phyloP scores from a whole-genome alignment of 176 grass and related monocot species.

The Tuctoria greenei region DNA sequence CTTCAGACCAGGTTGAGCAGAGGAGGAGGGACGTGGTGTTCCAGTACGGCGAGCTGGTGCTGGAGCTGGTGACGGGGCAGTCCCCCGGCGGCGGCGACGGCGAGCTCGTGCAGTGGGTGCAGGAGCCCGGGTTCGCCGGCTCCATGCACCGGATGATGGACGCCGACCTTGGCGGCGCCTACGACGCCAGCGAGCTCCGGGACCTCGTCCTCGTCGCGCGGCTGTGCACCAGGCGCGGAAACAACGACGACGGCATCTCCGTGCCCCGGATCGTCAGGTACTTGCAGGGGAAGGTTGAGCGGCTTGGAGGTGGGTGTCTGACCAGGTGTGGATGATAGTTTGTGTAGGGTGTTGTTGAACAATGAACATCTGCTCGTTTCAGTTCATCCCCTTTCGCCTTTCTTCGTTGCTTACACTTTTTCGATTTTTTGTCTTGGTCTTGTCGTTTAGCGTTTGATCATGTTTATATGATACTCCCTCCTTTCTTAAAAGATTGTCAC shows the following conservation, averaged over 20 bases:
- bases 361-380: not conserved
- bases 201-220: constrained; percentile 74
- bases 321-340: constrained; percentile 20
- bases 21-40: constrained; percentile 58
- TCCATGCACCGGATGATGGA: constrained; percentile 90
- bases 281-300: constrained; percentile 62
- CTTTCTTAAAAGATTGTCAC: too few relatives aligned
- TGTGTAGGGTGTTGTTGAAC: not conserved
- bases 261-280: constrained; percentile 78
- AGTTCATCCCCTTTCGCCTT: not conserved
- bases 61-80: constrained; percentile 93
- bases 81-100: constrained; percentile 63
- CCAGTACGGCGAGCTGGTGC: constrained; percentile 86
- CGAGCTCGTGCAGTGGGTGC: constrained; percentile 82
- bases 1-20: constrained; percentile 63
- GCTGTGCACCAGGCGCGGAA: constrained; percentile 66
- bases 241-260: constrained; percentile 22
- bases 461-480: constrained; percentile 21
- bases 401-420: not conserved
- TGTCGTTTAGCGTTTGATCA: not conserved
- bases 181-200: constrained; percentile 75
- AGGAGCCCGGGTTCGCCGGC: constrained; percentile 63
- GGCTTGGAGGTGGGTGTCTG: not conserved
- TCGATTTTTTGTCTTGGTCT: not conserved
- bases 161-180: constrained; percentile 76